These are phyloP conservation scores for Odontarrhena argentea DNA, from an alignment of 345 rosid species.

Conservation along the genomic window DNA sequence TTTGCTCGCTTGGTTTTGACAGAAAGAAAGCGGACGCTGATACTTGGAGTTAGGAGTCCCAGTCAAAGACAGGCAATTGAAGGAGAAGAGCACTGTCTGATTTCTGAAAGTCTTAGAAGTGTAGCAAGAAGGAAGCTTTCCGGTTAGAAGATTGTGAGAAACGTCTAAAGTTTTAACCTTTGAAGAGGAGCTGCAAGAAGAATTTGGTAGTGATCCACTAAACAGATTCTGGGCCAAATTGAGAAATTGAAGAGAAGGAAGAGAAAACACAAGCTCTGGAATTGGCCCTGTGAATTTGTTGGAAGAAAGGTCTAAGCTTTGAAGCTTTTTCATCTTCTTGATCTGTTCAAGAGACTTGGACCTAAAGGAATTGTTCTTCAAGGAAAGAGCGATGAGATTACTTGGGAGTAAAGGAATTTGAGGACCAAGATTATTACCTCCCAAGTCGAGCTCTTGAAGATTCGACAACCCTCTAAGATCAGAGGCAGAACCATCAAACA, in stretches of 20 bases:
- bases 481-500: conserved; percentile 64
- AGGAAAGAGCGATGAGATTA: conserved; percentile 44
- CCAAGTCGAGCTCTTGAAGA: conserved; percentile 61
- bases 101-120: conserved; percentile 48
- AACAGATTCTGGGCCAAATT: conserved; percentile 57
- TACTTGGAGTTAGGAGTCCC: conserved; percentile 45
- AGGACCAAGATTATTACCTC: conserved; percentile 66
- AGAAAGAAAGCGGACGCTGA: conserved; percentile 73
- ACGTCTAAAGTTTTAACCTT: conserved; percentile 61
- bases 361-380: conserved; percentile 67
- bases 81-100: conserved; percentile 60
- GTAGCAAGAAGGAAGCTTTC: conserved; percentile 65
- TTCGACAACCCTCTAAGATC: conserved; percentile 51
- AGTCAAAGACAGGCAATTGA: conserved; percentile 70
- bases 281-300: conserved; percentile 59
- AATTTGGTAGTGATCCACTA: conserved; percentile 56
- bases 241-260: conserved; percentile 61
- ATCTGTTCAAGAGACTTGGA: conserved; percentile 58
- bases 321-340: conserved; percentile 51
- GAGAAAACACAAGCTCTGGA: conserved; percentile 62
- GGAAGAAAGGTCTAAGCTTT: conserved; percentile 61
- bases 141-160: conserved; percentile 71
- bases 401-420: conserved; percentile 59
- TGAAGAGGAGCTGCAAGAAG: conserved; percentile 48
- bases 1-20: conserved; percentile 72